A percentile compares a stretch with the other conserved stretches of the same genome.
phyloP scores from a whole-genome alignment of 2,329 filamentous ascomycete genomes.

The Allantophomopsis lycopodina region DNA sequence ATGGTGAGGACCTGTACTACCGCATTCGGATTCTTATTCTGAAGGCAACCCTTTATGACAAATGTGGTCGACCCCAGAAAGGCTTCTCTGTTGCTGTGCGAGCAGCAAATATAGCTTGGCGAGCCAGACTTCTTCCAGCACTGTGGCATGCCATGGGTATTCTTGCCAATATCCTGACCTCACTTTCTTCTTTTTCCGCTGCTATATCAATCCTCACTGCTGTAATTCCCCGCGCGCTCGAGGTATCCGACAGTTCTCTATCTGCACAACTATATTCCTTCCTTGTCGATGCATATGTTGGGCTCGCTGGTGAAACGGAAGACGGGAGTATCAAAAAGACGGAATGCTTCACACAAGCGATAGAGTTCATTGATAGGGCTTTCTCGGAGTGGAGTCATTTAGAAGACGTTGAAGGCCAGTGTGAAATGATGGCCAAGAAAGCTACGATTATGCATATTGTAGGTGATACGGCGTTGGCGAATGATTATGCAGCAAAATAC shows the following conservation, averaged over 20 bases:
- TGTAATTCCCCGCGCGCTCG: constrained; percentile 50
- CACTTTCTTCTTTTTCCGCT: constrained; percentile 44
- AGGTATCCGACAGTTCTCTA: constrained; percentile 41
- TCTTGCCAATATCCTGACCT: constrained; percentile 42
- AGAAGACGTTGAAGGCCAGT: constrained; percentile 43
- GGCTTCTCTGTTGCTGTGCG: constrained; percentile 53
- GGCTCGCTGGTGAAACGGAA: constrained; percentile 35
- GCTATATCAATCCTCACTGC: constrained; percentile 41
- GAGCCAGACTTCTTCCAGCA: constrained; percentile 39
- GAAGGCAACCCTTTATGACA: constrained; percentile 48
- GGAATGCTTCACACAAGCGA: constrained; percentile 31
- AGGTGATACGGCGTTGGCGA: constrained; percentile 38
- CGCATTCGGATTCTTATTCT: constrained; percentile 45
- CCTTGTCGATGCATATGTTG: constrained; percentile 51
- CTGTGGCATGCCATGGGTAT: constrained; percentile 47
- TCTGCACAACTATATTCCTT: constrained; percentile 42
- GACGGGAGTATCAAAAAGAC: constrained; percentile 23
- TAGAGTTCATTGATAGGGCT: constrained; percentile 32
- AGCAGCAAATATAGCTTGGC: constrained; percentile 48
- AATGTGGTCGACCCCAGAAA: constrained; percentile 42
- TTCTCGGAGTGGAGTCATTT: constrained; percentile 39
- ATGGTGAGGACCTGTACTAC: constrained; percentile 44
- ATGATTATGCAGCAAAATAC: constrained; percentile 40
- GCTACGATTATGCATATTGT: constrained; percentile 46
- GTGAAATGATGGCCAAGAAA: constrained; percentile 50